These are phyloP conservation scores for Solanum chaucha DNA, from an alignment of 257 asterid species.

Conservation along the genomic window DNA sequence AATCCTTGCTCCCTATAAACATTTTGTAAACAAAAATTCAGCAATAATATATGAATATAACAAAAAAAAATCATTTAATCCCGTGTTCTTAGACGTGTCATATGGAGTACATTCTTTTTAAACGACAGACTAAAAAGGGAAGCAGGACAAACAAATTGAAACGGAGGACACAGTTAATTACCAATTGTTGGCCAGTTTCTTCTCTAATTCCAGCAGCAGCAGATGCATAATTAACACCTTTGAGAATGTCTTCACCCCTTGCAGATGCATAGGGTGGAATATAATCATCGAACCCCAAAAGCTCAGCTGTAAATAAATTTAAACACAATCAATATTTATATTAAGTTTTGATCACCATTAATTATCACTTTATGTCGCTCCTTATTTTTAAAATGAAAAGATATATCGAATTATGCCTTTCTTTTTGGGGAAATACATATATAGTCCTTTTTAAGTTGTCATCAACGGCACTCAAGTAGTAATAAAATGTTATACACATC, in stretches of 20 bases:
- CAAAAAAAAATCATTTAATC: not conserved
- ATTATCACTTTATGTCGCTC: not conserved
- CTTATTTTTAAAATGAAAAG: not conserved
- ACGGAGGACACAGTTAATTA: not conserved
- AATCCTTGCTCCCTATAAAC: conserved; percentile 55
- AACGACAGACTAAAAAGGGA: too few relatives aligned
- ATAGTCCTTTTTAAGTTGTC: not conserved
- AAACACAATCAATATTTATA: not conserved
- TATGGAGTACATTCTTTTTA: too few relatives aligned
- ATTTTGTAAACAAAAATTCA: not conserved
- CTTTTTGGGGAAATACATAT: not conserved
- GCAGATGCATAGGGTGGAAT: conserved; percentile 34
- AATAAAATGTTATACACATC: not conserved
- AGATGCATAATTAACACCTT: conserved; percentile 48
- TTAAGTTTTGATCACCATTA: not conserved
- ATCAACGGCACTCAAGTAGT: not conserved
- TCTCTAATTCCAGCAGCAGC: conserved; percentile 57
- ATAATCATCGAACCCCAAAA: conserved; percentile 29
- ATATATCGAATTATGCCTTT: not conserved
- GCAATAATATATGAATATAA: not conserved
- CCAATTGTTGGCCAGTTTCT: conserved; percentile 34
- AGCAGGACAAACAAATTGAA: not conserved
- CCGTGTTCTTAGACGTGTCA: too few relatives aligned
- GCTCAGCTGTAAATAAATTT: conserved; percentile 26
- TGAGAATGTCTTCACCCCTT: conserved; percentile 16